Conservation (phyloP, 2,329 filamentous ascomycete genomes). For the Sporothrix phasma region DNA sequence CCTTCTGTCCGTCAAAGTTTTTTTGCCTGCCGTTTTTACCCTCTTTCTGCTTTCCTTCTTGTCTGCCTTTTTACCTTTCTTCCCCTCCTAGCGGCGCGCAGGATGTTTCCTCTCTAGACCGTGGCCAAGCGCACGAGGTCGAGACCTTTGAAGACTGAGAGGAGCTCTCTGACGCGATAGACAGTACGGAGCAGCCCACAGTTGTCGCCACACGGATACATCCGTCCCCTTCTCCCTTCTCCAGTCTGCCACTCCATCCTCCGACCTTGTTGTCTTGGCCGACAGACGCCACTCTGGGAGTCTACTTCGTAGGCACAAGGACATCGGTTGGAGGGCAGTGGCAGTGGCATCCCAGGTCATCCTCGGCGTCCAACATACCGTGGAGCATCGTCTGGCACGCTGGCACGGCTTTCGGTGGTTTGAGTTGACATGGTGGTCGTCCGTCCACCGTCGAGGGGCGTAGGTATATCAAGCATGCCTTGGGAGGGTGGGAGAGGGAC, state of each 20-base stretch:
- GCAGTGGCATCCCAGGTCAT: too few relatives aligned
- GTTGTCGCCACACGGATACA: too few relatives aligned
- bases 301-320: too few relatives aligned
- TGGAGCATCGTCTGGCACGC: too few relatives aligned
- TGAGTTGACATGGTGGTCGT: too few relatives aligned
- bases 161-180: neutral
- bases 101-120: constrained; percentile 1
- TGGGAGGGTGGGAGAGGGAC: neutral
- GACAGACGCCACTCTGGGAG: neutral
- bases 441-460: too few relatives aligned
- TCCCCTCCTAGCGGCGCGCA: constrained; percentile 1
- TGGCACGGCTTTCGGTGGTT: too few relatives aligned
- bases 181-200: neutral
- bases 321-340: neutral
- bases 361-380: too few relatives aligned
- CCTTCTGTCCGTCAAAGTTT: neutral
- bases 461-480: neutral
- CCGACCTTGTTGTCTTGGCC: neutral
- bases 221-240: too few relatives aligned
- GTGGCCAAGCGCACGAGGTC: too few relatives aligned
- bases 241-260: neutral
- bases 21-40: neutral
- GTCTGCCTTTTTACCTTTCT: neutral
- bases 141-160: too few relatives aligned
- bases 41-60: neutral